phyloP scores from a whole-genome alignment of 805 yeast species.

The Aciculoconidium aculeatum region DNA sequence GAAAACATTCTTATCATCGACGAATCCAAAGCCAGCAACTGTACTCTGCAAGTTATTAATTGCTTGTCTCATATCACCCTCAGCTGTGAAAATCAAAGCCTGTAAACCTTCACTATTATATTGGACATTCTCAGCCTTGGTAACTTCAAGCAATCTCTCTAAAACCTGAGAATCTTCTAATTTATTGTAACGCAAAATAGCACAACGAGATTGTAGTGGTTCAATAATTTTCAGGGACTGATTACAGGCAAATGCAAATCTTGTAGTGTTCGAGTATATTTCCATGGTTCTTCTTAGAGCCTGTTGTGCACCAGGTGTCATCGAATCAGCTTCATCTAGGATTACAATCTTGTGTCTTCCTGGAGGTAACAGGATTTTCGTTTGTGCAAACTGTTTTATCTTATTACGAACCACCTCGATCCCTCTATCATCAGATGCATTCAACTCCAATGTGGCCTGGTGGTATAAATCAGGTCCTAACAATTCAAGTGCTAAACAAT shows the following conservation, averaged over 20 bases:
- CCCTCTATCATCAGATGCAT: constrained; percentile 97
- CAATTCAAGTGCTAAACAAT: constrained; percentile 81
- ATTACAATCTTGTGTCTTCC: constrained; percentile 92
- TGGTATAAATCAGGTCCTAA: constrained; percentile 60
- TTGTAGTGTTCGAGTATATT: constrained; percentile 86
- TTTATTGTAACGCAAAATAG: constrained; percentile 79
- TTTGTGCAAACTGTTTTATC: constrained; percentile 94
- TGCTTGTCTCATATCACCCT: constrained; percentile 99
- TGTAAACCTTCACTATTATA: constrained; percentile 86
- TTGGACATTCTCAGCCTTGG: constrained; percentile 63
- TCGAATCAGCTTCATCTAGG: constrained; percentile 91
- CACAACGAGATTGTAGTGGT: constrained; percentile 94
- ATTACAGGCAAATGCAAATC: constrained; percentile 98
- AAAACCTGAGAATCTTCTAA: constrained; percentile 82
- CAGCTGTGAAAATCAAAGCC: constrained; percentile 91
- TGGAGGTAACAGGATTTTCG: constrained; percentile 77
- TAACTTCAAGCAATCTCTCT: constrained; percentile 65
- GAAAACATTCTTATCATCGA: constrained; percentile 89
- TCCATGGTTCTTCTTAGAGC: constrained; percentile 95
- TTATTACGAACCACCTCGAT: constrained; percentile 92
- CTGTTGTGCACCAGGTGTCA: constrained; percentile 97
- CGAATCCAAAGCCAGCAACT: constrained; percentile 87
- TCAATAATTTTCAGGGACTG: constrained; percentile 92
- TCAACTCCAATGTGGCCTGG: constrained; percentile 86
- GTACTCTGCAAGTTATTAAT: constrained; percentile 91